Percentiles rank a stretch among this genome's conserved stretches.
Evolutionary conservation across 2,329 filamentous ascomycete genomes (phyloP).

Genomic region (Clonostachys rosea): DNA sequence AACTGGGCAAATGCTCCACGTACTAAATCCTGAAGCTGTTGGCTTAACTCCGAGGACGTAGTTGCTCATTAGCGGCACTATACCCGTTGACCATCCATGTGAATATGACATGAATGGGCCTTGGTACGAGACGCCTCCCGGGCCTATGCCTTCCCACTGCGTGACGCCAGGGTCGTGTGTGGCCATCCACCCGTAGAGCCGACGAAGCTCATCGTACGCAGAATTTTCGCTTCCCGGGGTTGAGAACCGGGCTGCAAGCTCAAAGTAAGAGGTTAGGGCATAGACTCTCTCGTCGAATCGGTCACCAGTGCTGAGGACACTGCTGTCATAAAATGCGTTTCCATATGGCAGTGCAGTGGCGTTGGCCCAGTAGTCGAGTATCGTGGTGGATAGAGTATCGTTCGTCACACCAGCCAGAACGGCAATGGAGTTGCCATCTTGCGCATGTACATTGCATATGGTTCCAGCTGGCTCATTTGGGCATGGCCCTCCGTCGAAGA

Average conservation of each 20-base stretch:
- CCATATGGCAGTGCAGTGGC: constrained; percentile 33
- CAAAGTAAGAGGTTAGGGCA: constrained; percentile 48
- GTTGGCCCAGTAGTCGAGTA: constrained; percentile 31
- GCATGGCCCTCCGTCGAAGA: constrained; percentile 33
- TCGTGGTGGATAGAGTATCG: constrained; percentile 19
- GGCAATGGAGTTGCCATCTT: constrained; percentile 45
- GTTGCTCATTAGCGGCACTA: constrained; percentile 38
- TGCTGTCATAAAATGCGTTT: constrained; percentile 47
- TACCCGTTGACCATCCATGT: constrained; percentile 46
- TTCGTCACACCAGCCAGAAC: constrained; percentile 28
- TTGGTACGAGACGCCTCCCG: constrained; percentile 34
- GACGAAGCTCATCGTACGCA: constrained; percentile 37
- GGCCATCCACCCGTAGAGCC: constrained; percentile 46
- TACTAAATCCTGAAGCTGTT: constrained; percentile 32
- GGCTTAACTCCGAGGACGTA: constrained; percentile 42
- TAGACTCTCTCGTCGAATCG: constrained; percentile 41
- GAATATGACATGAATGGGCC: constrained; percentile 40
- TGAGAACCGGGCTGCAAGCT: constrained; percentile 42
- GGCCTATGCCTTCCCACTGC: constrained; percentile 46
- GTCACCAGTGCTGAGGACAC: constrained; percentile 16
- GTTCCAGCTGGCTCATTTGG: constrained; percentile 10
- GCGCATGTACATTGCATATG: constrained; percentile 32
- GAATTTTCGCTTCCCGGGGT: constrained; percentile 17
- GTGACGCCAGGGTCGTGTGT: constrained; percentile 38
- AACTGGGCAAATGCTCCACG: constrained; percentile 32